phyloP scores from a whole-genome alignment of 129 eudicot genomes.

The Logfia minima region DNA sequence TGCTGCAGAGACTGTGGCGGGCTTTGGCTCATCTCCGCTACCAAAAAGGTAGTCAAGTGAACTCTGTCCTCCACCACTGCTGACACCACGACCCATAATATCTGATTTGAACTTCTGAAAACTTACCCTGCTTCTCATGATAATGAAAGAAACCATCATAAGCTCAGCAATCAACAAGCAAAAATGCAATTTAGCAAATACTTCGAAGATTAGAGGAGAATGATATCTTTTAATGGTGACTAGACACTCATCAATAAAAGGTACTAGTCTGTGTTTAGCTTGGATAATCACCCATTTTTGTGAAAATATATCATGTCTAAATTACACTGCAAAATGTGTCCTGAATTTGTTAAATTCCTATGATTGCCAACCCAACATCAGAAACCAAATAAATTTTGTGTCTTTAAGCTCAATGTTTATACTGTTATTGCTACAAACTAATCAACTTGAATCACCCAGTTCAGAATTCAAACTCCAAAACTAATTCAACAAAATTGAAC shows the following conservation, averaged over 20 bases:
- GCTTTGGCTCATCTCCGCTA: conserved; percentile 60
- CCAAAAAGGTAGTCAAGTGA: conserved; percentile 75
- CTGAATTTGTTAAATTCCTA: neutral
- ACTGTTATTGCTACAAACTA: neutral
- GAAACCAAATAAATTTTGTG: neutral
- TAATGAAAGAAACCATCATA: neutral
- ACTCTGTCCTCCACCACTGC: conserved; percentile 83
- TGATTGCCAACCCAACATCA: neutral
- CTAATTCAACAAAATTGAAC: neutral
- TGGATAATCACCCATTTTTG: neutral
- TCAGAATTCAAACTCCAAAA: neutral
- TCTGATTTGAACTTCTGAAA: conserved; percentile 11
- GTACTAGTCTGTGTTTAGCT: neutral
- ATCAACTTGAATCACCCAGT: neutral
- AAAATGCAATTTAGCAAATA: neutral
- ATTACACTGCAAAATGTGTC: neutral
- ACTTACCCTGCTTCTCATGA: conserved; percentile 16
- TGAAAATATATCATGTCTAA: neutral
- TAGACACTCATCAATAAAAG: neutral
- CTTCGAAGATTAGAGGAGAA: neutral
- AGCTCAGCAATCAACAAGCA: conserved; percentile 11
- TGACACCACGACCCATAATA: conserved; percentile 82
- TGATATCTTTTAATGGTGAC: neutral
- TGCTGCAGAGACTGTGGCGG: conserved; percentile 40
- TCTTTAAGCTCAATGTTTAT: neutral